Evolutionary conservation across 2,329 filamentous ascomycete genomes (phyloP), one percentile per base, ranked within the genome.

Genomic region (Pyrenochaeta sp.): DNA sequence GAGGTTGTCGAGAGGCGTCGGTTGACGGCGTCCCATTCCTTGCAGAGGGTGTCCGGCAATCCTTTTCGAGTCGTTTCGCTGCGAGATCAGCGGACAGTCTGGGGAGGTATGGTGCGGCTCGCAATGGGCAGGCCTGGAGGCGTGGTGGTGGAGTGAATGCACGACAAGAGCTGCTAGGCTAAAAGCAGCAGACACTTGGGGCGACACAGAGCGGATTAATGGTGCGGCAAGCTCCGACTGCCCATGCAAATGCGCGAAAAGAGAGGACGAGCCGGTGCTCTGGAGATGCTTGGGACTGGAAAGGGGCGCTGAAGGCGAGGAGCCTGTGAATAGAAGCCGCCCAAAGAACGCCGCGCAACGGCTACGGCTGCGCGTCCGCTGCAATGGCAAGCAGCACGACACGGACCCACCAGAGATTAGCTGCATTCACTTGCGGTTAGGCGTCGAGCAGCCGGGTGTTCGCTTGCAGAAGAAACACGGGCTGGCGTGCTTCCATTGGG

Each of bases 21-120:
- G 51, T 46, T 47, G 61, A 42, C 39, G 47, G 54, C 49, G 51
- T 60, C 65, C 66, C 70, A 72, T 73, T 66, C 68, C 69, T 67
- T 58, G 51, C 36, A 30, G 49, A n/a, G 31, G 23, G 23, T 51
- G 17, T 20, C 20, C 27, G 45, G 27, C 36, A 20, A 35, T 14
- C 17, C 30, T 18, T n/a, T 17, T 43, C n/a, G 21, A 44, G 27
- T 33, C 15, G 50, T 39, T 31, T 21, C 20, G 43, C 47, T 23
- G 54, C 32, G 42, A 46, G 54, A 46, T 43, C 27, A 35, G 39
- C 37, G 39, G 43, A 46, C 15, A 39, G 48, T 49, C 32, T 49
- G 43, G 49, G 51, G 41, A 49, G 37, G 39, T 41, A 45, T 36
- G 51, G 51, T 39, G 47, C 40, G 39, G 30, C 40, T 42, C 40